Evolutionary conservation across 139 green algal species (phyloP).

Genomic region (Ulvella scutata): DNA sequence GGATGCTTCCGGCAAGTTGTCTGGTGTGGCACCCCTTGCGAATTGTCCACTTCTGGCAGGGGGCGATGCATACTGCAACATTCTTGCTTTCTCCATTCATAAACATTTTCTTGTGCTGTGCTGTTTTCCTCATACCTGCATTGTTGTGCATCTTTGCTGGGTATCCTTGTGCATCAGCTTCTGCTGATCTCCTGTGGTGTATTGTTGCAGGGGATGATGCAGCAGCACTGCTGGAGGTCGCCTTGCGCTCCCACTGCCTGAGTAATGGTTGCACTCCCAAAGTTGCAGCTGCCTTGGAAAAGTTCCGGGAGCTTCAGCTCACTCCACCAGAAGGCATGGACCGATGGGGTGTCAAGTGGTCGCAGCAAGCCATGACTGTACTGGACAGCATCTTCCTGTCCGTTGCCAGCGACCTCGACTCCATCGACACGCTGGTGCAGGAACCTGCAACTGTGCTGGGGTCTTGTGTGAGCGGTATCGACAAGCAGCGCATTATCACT

Average conservation of each 20-base stretch:
- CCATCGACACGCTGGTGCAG: conserved; percentile 39
- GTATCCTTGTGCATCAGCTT: too few species aligned
- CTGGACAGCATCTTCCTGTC: conserved; percentile 38
- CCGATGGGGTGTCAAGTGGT: conserved; percentile 45
- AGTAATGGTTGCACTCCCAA: not conserved
- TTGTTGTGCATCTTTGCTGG: too few species aligned
- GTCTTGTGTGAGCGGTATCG: conserved; percentile 21
- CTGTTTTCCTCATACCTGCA: too few species aligned
- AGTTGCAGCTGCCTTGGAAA: not conserved
- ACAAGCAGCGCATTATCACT: conserved; percentile 50
- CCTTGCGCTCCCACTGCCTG: conserved; percentile 33
- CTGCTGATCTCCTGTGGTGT: too few species aligned
- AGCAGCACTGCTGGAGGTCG: conserved; percentile 32
- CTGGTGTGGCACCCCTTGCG: too few species aligned
- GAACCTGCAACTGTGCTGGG: conserved; percentile 43
- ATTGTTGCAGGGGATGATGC: conserved; percentile 35
- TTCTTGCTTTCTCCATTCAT: too few species aligned
- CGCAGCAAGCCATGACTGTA: conserved; percentile 39
- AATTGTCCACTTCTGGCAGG: too few species aligned
- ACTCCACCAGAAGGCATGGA: not conserved
- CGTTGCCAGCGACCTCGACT: conserved; percentile 50
- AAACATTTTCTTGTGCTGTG: too few species aligned
- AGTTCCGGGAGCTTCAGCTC: not conserved
- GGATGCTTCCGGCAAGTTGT: too few species aligned
- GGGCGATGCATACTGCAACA: too few species aligned